Evolutionary conservation across 1,284 basidiomycete genomes (phyloP).

Genomic region (Tetrapyrgos nigripes): DNA sequence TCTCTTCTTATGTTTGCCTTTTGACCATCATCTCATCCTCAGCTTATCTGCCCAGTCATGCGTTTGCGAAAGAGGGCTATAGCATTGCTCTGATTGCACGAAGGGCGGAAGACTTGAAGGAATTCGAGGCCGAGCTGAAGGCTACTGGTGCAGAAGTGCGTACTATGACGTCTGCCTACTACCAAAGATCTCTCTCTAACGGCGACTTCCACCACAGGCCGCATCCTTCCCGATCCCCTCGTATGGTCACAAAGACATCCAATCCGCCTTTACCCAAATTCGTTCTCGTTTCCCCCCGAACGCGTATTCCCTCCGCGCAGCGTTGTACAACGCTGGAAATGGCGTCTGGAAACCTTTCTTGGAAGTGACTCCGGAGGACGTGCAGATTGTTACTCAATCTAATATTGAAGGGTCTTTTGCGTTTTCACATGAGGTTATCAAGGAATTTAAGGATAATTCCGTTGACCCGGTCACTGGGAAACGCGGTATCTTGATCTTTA

Average conservation of each 20-base stretch:
- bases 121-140: conserved; percentile 62
- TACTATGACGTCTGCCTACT: neutral
- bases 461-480: conserved; percentile 41
- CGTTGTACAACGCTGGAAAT: conserved; percentile 68
- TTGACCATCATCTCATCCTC: neutral
- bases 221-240: conserved; percentile 61
- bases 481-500: conserved; percentile 77
- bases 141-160: conserved; percentile 63
- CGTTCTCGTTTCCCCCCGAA: conserved; percentile 55
- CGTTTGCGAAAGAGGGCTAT: conserved; percentile 72
- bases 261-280: conserved; percentile 59
- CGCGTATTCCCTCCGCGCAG: conserved; percentile 60
- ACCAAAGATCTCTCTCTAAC: neutral
- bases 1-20: conserved; percentile 17
- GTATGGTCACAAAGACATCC: conserved; percentile 61
- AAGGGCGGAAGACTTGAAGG: conserved; percentile 56
- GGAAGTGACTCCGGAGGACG: conserved; percentile 64
- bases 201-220: conserved; percentile 46
- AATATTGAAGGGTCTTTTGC: conserved; percentile 71
- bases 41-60: conserved; percentile 47
- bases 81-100: conserved; percentile 73
- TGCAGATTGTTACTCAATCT: conserved; percentile 52
- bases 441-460: conserved; percentile 66
- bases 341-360: conserved; percentile 73
- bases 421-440: conserved; percentile 69